Evolutionary conservation across 2,329 filamentous ascomycete species (phyloP), one percentile per base, ranked within the genome.

Genomic region (Fusarium ambrosium): DNA sequence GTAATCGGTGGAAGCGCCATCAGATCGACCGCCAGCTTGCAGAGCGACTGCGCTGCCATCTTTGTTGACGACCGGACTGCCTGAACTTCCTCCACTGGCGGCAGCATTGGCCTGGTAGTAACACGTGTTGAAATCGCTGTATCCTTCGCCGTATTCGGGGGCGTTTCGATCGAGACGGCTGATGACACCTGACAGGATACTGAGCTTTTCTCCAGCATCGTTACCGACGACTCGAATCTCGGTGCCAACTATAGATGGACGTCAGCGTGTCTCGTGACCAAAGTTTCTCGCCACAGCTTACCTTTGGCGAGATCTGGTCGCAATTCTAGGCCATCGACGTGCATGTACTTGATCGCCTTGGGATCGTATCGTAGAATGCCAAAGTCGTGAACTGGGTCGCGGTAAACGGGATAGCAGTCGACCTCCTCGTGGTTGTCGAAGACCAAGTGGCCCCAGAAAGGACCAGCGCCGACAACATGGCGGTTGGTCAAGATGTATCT

Each of bases 371-470:
- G 92, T 61, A 99, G 90, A 78, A 99, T 97, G 72, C 97, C 97
- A 79, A 99, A 99, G 84, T 99, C 97, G 87, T 99, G 97, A 32
- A 99, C 96, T 18, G 97, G 97, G 80, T 99, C 97, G 80, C 97
- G 95, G 85, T 99, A 99, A 60, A 99, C 95, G 10, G 97, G 97
- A 81, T 95, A 94, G 58, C 97, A 96, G 82, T 99, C 97, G 78
- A 97, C 97, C 87, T 97, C 89, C 77, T 99, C 97, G 84, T 99
- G 97, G 82, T 99, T 99, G 83, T 99, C 97, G 82, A 99, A 99
- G 77, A 99, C 95, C 82, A 94, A 95, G 85, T 97, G 98, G 58
- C 97, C 97, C 93, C 96, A 98, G 84, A 99, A 99, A 1, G 97
- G 97, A 1, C 97, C 97, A 1, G 97, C 90, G 74, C 97, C 95